Evolutionary conservation across 2,329 filamentous ascomycete genomes (phyloP).

Genomic region (Tolypocladium endophyticum): DNA sequence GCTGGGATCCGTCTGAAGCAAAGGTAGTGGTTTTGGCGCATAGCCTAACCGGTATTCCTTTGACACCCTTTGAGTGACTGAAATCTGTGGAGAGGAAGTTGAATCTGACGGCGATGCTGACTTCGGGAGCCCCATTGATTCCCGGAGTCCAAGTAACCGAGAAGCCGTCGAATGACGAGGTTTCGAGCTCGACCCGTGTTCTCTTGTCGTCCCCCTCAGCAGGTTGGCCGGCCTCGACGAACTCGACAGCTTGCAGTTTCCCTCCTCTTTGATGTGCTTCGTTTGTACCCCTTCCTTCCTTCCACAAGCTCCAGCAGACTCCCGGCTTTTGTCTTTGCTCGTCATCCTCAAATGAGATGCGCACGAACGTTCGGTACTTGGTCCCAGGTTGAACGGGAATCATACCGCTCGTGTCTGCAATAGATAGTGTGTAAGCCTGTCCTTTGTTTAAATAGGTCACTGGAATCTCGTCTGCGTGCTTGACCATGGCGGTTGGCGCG

Average conservation of each 20-base stretch:
- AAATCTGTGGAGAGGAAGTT: constrained; percentile 99
- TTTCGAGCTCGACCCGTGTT: constrained; percentile 60
- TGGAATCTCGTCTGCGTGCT: constrained; percentile 78
- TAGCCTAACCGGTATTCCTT: constrained; percentile 87
- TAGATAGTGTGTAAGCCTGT: constrained; percentile 79
- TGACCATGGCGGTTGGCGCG: constrained; percentile 94
- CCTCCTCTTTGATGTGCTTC: constrained; percentile 91
- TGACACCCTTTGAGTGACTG: constrained; percentile 96
- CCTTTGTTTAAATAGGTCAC: constrained; percentile 98
- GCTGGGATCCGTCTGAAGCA: constrained; percentile 37
- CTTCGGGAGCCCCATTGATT: constrained; percentile 58
- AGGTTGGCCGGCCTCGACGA: constrained; percentile 58
- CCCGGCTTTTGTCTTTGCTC: constrained; percentile 77
- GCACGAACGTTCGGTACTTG: constrained; percentile 79
- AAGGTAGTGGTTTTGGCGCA: constrained; percentile 80
- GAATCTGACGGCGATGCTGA: constrained; percentile 83
- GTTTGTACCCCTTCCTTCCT: constrained; percentile 89
- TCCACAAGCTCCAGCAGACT: constrained; percentile 83
- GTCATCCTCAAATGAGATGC: constrained; percentile 96
- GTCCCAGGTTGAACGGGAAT: constrained; percentile 48
- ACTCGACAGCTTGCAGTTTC: constrained; percentile 89
- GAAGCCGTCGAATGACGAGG: constrained; percentile 85
- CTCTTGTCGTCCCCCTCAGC: constrained; percentile 54
- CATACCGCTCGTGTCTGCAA: constrained; percentile 64
- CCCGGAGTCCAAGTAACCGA: constrained; percentile 80